Conservation (phyloP, 345 rosid genomes). For the Gossypium anomalum region DNA sequence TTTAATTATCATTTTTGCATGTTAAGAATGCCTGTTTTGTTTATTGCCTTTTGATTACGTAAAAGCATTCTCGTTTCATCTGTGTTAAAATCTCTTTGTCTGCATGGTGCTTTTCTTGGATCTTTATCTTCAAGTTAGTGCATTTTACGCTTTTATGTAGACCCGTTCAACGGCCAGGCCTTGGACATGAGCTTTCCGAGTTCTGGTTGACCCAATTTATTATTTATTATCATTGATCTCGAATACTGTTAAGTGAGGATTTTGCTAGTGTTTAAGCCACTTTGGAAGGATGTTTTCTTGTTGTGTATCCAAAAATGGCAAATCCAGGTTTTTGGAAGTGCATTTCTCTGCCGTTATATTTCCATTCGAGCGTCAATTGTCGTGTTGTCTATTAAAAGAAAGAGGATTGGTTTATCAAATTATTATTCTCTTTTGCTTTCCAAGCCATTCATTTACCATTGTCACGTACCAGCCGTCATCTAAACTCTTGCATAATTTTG, state of each 20-base stretch:
- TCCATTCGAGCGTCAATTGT: neutral
- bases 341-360: neutral
- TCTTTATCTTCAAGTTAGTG: neutral
- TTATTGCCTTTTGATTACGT: neutral
- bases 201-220: neutral
- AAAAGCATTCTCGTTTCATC: neutral
- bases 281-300: neutral
- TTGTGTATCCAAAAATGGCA: neutral
- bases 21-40: neutral
- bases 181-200: neutral
- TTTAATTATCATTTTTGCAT: neutral
- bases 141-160: too few species aligned
- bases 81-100: neutral
- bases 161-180: neutral
- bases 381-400: neutral
- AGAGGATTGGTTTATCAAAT: neutral
- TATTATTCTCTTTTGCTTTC: neutral
- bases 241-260: neutral
- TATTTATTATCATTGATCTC: neutral
- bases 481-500: neutral
- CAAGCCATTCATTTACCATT: conserved; percentile 4
- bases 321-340: neutral
- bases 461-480: neutral
- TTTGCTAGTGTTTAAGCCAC: neutral
- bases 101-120: neutral